Percentiles rank a stretch among this genome's conserved stretches.
Conservation (phyloP, 139 green algal genomes). For the Spirogloea muscicola region DNA sequence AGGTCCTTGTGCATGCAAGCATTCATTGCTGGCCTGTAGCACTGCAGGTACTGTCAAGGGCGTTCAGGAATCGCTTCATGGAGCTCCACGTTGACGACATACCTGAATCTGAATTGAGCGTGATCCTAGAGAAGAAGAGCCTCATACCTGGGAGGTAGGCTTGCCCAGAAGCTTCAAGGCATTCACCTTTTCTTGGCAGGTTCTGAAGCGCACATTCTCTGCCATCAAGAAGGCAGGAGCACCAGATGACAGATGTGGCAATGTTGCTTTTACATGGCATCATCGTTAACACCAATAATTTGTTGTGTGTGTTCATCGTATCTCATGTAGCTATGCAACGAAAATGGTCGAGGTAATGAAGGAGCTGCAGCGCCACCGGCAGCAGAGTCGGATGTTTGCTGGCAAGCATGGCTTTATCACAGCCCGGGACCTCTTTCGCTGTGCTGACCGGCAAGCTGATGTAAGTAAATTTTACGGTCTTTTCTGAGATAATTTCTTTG, state of each 20-base stretch:
- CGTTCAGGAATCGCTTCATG: slow-evolving; percentile 87
- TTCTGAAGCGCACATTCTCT: too few relatives aligned
- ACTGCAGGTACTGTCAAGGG: slow-evolving; percentile 60
- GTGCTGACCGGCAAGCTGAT: slow-evolving; percentile 72
- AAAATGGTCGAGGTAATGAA: slow-evolving; percentile 83
- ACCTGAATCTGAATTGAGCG: slow-evolving; percentile 83
- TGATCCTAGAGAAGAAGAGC: slow-evolving; percentile 80
- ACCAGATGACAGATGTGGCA: too few relatives aligned
- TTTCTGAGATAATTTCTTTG: too few relatives aligned
- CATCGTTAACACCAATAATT: too few relatives aligned
- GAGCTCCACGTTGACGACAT: slow-evolving; percentile 98
- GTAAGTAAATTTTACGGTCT: too few relatives aligned
- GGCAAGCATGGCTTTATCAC: slow-evolving; percentile 96
- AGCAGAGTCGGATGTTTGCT: slow-evolving; percentile 53
- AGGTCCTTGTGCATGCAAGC: too few relatives aligned
- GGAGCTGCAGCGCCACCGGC: slow-evolving; percentile 81
- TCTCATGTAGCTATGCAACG: slow-evolving; percentile 57
- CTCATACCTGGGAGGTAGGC: slow-evolving; percentile 52
- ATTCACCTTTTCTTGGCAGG: too few relatives aligned
- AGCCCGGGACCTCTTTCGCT: slow-evolving; percentile 89
- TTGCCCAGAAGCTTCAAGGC: too few relatives aligned
- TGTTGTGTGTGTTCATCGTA: too few relatives aligned
- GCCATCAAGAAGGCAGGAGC: too few relatives aligned
- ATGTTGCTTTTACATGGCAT: too few relatives aligned
- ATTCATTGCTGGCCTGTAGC: too few relatives aligned